These are phyloP conservation scores for Penicillium salamii DNA, from an alignment of 495 filamentous ascomycete genomes.

Conservation along the genomic window DNA sequence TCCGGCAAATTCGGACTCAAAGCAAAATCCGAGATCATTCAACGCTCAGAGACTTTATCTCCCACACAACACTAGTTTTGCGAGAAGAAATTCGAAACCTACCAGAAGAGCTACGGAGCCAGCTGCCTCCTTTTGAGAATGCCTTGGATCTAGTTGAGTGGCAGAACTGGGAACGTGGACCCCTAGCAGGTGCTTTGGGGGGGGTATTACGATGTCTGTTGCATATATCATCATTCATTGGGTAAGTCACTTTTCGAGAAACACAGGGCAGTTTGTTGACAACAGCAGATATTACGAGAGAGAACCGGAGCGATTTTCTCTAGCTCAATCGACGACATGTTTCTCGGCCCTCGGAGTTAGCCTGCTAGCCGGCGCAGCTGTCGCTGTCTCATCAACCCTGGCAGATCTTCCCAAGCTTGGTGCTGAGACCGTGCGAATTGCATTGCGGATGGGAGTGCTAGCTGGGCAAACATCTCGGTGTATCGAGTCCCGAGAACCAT, in stretches of 20 bases:
- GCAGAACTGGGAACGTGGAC: slow-evolving; percentile 27
- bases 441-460: slow-evolving; percentile 37
- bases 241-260: slow-evolving; percentile 23
- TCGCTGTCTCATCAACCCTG: slow-evolving; percentile 32
- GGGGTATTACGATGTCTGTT: slow-evolving; percentile 33
- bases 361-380: slow-evolving; percentile 33
- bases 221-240: slow-evolving; percentile 38
- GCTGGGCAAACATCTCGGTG: slow-evolving; percentile 33
- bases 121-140: slow-evolving; percentile 38
- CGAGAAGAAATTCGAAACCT: slow-evolving; percentile 33
- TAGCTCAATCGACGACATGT: slow-evolving; percentile 16
- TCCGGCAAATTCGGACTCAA: slow-evolving; percentile 36
- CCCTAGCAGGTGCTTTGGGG: slow-evolving; percentile 34
- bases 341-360: slow-evolving; percentile 32
- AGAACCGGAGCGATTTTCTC: too few relatives aligned
- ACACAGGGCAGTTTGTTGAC: neutral
- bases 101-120: slow-evolving; percentile 16
- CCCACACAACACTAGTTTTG: slow-evolving; percentile 32
- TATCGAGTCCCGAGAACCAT: slow-evolving; percentile 26
- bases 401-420: slow-evolving; percentile 18
- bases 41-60: slow-evolving; percentile 34
- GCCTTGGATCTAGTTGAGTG: slow-evolving; percentile 32
- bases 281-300: slow-evolving; percentile 20
- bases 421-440: slow-evolving; percentile 28
- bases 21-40: slow-evolving; percentile 36